Conservation (phyloP, 495 filamentous ascomycete genomes). For the Hyaloscypha variabilis region DNA sequence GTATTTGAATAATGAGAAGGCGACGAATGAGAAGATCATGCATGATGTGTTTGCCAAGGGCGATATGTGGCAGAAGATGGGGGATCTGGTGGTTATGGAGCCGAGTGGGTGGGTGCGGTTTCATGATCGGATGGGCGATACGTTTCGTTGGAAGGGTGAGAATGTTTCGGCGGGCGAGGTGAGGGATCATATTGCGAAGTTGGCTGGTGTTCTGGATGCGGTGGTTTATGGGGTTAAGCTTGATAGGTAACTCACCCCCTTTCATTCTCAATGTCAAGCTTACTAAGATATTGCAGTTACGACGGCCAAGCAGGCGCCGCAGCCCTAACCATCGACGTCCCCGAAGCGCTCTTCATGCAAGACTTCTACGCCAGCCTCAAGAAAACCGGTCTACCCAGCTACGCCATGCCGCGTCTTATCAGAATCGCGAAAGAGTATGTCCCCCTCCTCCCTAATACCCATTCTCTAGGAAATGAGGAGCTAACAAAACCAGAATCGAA, state of each 20-base stretch:
- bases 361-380: conserved; percentile 44
- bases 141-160: conserved; percentile 35
- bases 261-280: no score
- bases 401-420: conserved; percentile 51
- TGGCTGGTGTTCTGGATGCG: conserved; percentile 49
- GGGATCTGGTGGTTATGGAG: conserved; percentile 31
- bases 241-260: conserved; percentile 32
- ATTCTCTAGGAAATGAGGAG: background rate
- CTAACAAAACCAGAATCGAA: conserved; percentile 40
- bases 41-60: conserved; percentile 31
- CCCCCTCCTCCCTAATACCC: background rate
- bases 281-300: no score
- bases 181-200: conserved; percentile 49
- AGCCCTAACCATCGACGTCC: conserved; percentile 45
- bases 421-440: conserved; percentile 53
- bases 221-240: conserved; percentile 55
- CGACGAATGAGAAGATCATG: conserved; percentile 31
- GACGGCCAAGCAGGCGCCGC: conserved; percentile 56
- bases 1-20: conserved; percentile 29
- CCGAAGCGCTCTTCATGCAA: conserved; percentile 40
- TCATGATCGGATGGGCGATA: conserved; percentile 35
- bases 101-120: conserved; percentile 31
- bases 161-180: conserved; percentile 35
- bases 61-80: conserved; percentile 31
- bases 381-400: conserved; percentile 51